A percentile compares a stretch with the other conserved stretches of the same genome.
Evolutionary conservation across 106 monocot species (phyloP).

Genomic region (Dendrobium chrysotoxum): DNA sequence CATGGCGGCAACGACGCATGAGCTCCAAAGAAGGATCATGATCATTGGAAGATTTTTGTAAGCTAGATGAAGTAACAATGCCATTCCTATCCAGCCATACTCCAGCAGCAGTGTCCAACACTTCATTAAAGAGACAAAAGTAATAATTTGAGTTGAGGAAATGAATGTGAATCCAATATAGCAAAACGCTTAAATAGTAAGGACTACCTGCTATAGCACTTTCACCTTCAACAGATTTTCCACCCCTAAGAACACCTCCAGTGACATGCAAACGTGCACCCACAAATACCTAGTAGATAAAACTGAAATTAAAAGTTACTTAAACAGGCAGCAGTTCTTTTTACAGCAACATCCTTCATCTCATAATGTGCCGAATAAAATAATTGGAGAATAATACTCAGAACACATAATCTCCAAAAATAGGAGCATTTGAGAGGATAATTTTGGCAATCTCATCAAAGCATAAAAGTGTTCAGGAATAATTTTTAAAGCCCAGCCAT

Average conservation of each 20-base stretch:
- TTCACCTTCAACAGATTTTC: conserved; percentile 77
- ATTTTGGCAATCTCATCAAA: not conserved
- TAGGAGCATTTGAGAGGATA: not conserved
- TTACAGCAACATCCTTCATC: not conserved
- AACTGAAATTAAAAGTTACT: conserved; percentile 11
- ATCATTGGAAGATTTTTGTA: conserved; percentile 45
- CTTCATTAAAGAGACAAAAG: conserved; percentile 36
- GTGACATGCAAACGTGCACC: conserved; percentile 96
- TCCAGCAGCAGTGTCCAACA: conserved; percentile 97
- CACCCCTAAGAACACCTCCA: conserved; percentile 89
- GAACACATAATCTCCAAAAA: not conserved
- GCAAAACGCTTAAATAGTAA: not conserved
- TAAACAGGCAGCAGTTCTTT: not conserved
- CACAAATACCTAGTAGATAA: conserved; percentile 76
- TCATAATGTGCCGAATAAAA: not conserved
- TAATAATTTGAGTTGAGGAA: conserved; percentile 4
- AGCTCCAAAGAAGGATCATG: conserved; percentile 70
- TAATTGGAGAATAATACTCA: not conserved
- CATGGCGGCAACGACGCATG: conserved; percentile 93
- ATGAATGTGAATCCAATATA: not conserved
- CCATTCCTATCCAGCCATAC: conserved; percentile 96
- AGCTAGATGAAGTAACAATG: conserved; percentile 56
- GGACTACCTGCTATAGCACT: conserved; percentile 71
- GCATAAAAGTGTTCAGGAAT: not conserved
- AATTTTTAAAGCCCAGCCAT: not conserved